Base-by-base conservation (phyloP, 129 eudicot species). In the Tagetes patula region DNA sequence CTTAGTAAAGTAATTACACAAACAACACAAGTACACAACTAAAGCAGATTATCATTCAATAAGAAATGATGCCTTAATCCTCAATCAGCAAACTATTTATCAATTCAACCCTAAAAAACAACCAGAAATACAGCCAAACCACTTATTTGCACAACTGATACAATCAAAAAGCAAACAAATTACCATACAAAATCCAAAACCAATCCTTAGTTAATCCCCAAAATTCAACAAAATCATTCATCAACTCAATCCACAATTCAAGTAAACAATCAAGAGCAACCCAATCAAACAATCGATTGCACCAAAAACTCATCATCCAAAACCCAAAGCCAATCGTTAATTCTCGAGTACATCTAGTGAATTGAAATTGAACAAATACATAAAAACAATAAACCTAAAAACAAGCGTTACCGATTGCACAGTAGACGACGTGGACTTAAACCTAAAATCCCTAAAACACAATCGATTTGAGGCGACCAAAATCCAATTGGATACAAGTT, bases 401-500 rank as follows among this genome's bases (percentile, higher is more conserved):
- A 69, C 49, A 42, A 61, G 62, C 27, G 8, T 62, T 40, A 60
- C 30, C 9, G n/a, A 69, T 60, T 69, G 36, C 70, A 49, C 46
- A 70, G 9, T 70, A 20, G 27, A 20, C 53, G 11, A 12, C 52
- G 12, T 54, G 1, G 43, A 77, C 76, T 55, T 31, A 60, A 77
- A 70, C 71, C 71, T 64, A 41, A 78, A 78, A 62, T 64, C 67
- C 72, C 41, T 70, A 71, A 71, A 78, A 41, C 58, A 71, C 8
- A 60, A 77, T 38, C 66, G 46, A 70, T 62, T 70, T 0, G 45
- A 70, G 65, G 31, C 33, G 39, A n/a, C 43, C n/a, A 48, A 69
- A 60, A 69, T 56, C 69, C n/a, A 14, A 77, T 37, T 12, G 50
- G 49, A 69, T 20, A 69, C 70, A 70, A 46, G 47, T 31, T 27